Base-by-base conservation (phyloP, 768 basidiomycete species). In the Termitomyces sp. region DNA sequence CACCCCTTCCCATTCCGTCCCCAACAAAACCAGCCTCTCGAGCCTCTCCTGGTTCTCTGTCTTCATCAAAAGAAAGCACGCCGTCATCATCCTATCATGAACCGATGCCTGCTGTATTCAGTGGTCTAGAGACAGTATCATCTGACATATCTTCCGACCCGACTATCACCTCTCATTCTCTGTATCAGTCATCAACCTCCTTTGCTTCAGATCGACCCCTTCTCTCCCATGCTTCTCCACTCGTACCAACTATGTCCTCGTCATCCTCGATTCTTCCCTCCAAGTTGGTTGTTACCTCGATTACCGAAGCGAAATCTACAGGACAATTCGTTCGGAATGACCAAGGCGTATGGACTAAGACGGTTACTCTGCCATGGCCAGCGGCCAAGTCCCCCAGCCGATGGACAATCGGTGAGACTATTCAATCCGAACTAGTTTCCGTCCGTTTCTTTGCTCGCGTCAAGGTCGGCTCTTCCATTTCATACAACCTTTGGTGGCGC, bases 361-460 rank as follows among this genome's bases (percentile, higher is more conserved):
- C 82, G 1, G 73, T 92, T 49, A 86, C 86, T 8, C 73, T 91
- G 45, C 86, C 88, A 65, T 90, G 91, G 88, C 89, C 91, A 15
- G 81, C 83, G 39, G 73, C 81, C 57, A 89, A 87, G 68, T 84
- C 88, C 3, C 81, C 81, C 60, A 86, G 82, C 67, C 84, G 89
- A 20, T 94, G 92, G 89, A 83, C 90, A 9, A 82, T 90, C 59
- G 92, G 92, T 12, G 91, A 92, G 77, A 88, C 89, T 32, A 82
- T 91, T 65, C 78, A 81, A 64, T 88, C 88, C 45, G 79, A 84
- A 55, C 72, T 88, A 65, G 85, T 83, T 15, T 81, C 83, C 56
- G 82, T 92, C 57, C 82, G 81, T 70, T 94, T 91, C 72, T 86
- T 87, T 71, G 76, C 88, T 66, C 83, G 85, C 49, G 78, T 88